These are phyloP conservation scores for Thalassiosira sp. DNA, from an alignment of 352 stramenopile genomes.

Conservation along the genomic window DNA sequence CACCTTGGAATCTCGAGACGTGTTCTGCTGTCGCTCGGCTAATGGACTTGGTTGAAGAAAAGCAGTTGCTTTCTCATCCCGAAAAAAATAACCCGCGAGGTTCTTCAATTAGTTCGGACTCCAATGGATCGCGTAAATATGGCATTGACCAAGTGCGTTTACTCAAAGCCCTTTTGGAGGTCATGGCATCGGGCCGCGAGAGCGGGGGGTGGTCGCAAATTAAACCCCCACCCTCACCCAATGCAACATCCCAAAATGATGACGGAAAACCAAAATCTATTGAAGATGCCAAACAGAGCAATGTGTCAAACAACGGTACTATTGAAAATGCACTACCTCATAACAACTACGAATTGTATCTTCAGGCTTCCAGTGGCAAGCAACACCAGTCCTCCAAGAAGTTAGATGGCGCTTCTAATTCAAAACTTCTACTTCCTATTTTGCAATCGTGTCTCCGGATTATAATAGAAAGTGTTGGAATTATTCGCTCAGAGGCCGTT, in stretches of 20 bases:
- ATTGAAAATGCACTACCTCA: constrained; percentile 36
- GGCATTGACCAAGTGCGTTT: constrained; percentile 76
- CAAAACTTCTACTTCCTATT: constrained; percentile 80
- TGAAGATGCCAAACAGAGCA: constrained; percentile 3
- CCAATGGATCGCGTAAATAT: constrained; percentile 44
- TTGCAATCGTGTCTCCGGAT: constrained; percentile 75
- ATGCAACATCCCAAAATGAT: constrained; percentile 14
- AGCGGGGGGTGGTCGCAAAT: constrained; percentile 78
- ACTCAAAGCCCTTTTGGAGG: constrained; percentile 67
- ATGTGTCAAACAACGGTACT: background rate
- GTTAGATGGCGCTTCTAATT: constrained; percentile 34
- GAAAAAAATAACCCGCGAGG: constrained; percentile 18
- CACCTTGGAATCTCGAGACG: constrained; percentile 70
- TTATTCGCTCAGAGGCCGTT: constrained; percentile 57
- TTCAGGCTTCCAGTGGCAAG: constrained; percentile 27
- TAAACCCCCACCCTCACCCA: constrained; percentile 9
- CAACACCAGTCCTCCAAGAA: constrained; percentile 19
- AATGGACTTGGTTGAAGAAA: constrained; percentile 82
- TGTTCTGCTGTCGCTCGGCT: constrained; percentile 73
- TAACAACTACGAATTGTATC: constrained; percentile 54
- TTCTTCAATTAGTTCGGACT: constrained; percentile 15
- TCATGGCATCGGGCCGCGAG: constrained; percentile 78
- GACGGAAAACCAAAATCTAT: background rate
- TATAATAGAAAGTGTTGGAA: constrained; percentile 50
- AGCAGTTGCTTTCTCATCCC: constrained; percentile 61